Evolutionary conservation across 352 stramenopile genomes (phyloP).

Genomic region (Pythium dissimile): DNA sequence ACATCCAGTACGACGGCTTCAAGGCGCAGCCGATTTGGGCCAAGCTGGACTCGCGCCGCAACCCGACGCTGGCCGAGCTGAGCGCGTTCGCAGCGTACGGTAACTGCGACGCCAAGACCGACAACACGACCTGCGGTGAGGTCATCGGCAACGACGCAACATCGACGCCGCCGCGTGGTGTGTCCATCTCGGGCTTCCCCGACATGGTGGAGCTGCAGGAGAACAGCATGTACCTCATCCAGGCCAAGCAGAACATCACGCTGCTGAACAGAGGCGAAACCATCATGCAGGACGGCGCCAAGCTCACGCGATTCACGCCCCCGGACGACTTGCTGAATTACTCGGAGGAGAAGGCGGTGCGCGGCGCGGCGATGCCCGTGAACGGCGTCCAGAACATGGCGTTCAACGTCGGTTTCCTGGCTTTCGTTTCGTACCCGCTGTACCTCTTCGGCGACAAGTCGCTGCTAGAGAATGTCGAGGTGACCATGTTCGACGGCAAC

Average conservation of each 20-base stretch:
- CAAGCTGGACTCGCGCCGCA: conserved; percentile 44
- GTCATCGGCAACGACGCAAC: conserved; percentile 49
- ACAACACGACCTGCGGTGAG: conserved; percentile 55
- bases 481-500: conserved; percentile 52
- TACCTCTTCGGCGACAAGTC: conserved; percentile 59
- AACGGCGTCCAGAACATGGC: conserved; percentile 62
- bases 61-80: conserved; percentile 60
- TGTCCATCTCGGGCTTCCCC: conserved; percentile 46
- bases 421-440: conserved; percentile 67
- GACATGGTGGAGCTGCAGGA: conserved; percentile 27
- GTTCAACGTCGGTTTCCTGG: conserved; percentile 65
- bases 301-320: conserved; percentile 48
- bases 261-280: conserved; percentile 38
- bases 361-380: conserved; percentile 50
- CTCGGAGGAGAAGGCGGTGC: conserved; percentile 23
- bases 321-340: conserved; percentile 35
- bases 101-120: conserved; percentile 42
- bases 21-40: conserved; percentile 43
- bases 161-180: conserved; percentile 34
- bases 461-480: conserved; percentile 39
- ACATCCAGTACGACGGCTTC: conserved; percentile 61
- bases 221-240: conserved; percentile 43
- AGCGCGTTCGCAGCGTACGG: conserved; percentile 48
- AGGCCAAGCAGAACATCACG: conserved; percentile 48
- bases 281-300: conserved; percentile 34